Evolutionary conservation across 768 basidiomycete species (phyloP).

Genomic region (Kwoniella botswanensis): DNA sequence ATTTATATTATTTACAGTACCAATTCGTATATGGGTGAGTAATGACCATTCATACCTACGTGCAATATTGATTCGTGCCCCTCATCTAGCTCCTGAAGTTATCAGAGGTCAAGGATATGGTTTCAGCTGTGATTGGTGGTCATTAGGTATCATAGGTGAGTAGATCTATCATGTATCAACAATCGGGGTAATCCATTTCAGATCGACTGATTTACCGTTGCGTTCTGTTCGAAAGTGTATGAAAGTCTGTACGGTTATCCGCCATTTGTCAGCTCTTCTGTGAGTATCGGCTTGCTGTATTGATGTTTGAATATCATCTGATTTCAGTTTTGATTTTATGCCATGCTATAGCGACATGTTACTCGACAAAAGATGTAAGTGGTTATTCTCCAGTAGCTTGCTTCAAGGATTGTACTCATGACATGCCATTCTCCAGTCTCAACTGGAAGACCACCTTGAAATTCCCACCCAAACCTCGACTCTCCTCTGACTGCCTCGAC

Average conservation of each 20-base stretch:
- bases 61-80: no score
- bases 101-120: slow-evolving; percentile 71
- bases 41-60: slow-evolving; percentile 63
- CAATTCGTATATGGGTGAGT: slow-evolving; percentile 58
- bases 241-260: slow-evolving; percentile 95
- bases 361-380: slow-evolving; percentile 86
- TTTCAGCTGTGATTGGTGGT: slow-evolving; percentile 98
- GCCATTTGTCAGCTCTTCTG: slow-evolving; percentile 93
- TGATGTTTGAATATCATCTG: background rate
- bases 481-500: slow-evolving; percentile 84
- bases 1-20: slow-evolving; percentile 36
- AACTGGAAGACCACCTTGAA: slow-evolving; percentile 90
- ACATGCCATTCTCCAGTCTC: slow-evolving; percentile 58
- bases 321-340: slow-evolving; percentile 17
- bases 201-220: background rate
- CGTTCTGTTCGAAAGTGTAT: slow-evolving; percentile 64
- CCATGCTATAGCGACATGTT: slow-evolving; percentile 69
- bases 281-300: slow-evolving; percentile 58
- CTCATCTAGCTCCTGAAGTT: slow-evolving; percentile 60
- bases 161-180: background rate
- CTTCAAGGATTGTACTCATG: no score
- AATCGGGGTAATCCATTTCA: background rate
- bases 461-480: slow-evolving; percentile 80
- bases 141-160: slow-evolving; percentile 82
- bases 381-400: background rate